phyloP scores from a whole-genome alignment of 2,329 filamentous ascomycete species.

The Diaporthe humulicola region DNA sequence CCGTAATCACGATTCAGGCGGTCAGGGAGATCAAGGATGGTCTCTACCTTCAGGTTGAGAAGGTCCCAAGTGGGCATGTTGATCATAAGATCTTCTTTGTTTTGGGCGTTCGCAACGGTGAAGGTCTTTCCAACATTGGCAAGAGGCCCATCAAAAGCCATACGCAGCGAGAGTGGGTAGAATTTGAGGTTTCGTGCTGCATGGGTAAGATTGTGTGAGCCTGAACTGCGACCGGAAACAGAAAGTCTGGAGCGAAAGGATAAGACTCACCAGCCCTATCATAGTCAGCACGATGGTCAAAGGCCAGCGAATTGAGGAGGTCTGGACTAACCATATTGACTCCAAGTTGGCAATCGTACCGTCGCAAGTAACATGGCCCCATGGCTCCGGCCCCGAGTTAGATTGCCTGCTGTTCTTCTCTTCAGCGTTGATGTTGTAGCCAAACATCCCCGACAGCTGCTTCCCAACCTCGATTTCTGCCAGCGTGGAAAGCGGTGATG shows the following conservation, averaged over 20 bases:
- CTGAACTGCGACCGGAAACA: background rate
- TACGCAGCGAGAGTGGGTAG: constrained; percentile 47
- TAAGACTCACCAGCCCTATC: constrained; percentile 22
- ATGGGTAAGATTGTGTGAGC: background rate
- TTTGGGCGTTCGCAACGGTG: constrained; percentile 52
- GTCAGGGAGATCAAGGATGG: constrained; percentile 56
- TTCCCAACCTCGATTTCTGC: constrained; percentile 59
- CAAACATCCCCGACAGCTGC: constrained; percentile 60
- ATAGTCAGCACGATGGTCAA: background rate
- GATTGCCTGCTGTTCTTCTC: constrained; percentile 45
- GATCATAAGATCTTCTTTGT: constrained; percentile 24
- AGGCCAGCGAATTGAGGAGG: rapidly evolving
- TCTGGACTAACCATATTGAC: constrained; percentile 56
- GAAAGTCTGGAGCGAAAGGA: too few species aligned
- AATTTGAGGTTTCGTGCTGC: constrained; percentile 59
- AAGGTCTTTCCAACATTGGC: constrained; percentile 49
- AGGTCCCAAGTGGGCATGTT: constrained; percentile 57
- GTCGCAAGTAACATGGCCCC: constrained; percentile 61
- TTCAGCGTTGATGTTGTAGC: constrained; percentile 51
- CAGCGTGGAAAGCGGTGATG: constrained; percentile 58
- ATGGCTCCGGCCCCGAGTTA: constrained; percentile 41
- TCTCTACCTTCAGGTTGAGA: constrained; percentile 56
- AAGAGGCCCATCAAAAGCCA: constrained; percentile 44
- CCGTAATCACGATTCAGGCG: constrained; percentile 53
- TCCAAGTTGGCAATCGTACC: constrained; percentile 63